Evolutionary conservation across 2,329 filamentous ascomycete genomes (phyloP).

Genomic region (Phaeophleospora eucalypticola): DNA sequence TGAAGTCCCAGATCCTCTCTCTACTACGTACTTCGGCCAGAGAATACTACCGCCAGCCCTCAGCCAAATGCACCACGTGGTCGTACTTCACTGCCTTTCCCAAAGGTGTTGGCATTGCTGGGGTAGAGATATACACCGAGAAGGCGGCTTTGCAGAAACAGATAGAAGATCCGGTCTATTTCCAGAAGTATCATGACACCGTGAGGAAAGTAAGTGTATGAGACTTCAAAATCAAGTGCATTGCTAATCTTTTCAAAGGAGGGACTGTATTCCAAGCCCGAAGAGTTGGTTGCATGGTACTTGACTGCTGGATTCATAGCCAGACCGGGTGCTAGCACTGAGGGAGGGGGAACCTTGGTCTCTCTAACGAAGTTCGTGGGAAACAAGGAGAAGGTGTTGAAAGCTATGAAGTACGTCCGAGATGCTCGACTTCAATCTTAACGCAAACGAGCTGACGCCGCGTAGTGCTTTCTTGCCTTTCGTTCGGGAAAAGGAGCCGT

Average conservation of each 20-base stretch:
- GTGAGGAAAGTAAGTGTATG: slow-evolving; percentile 9
- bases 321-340: slow-evolving; percentile 9
- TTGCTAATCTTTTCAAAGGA: slow-evolving; percentile 4
- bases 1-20: slow-evolving; percentile 22
- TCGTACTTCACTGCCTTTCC: slow-evolving; percentile 16
- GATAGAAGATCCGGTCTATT: slow-evolving; percentile 25
- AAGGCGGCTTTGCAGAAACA: slow-evolving; percentile 24
- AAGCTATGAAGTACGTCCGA: slow-evolving; percentile 8
- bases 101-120: slow-evolving; percentile 15
- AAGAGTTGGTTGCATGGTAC: slow-evolving; percentile 26
- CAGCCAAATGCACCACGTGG: slow-evolving; percentile 20
- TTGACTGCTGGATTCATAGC: slow-evolving; percentile 21
- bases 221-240: background rate
- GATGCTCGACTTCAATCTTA: background rate
- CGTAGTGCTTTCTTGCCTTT: slow-evolving; percentile 9
- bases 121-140: slow-evolving; percentile 26
- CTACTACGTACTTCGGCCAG: slow-evolving; percentile 22
- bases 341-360: slow-evolving; percentile 13
- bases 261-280: slow-evolving; percentile 19
- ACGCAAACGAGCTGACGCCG: background rate
- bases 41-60: slow-evolving; percentile 24
- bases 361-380: slow-evolving; percentile 19
- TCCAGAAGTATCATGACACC: slow-evolving; percentile 24
- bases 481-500: slow-evolving; percentile 19
- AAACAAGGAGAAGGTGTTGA: slow-evolving; percentile 7